Evolutionary conservation across 805 yeast genomes (phyloP).

Genomic region (Candida methanosorbosa): DNA sequence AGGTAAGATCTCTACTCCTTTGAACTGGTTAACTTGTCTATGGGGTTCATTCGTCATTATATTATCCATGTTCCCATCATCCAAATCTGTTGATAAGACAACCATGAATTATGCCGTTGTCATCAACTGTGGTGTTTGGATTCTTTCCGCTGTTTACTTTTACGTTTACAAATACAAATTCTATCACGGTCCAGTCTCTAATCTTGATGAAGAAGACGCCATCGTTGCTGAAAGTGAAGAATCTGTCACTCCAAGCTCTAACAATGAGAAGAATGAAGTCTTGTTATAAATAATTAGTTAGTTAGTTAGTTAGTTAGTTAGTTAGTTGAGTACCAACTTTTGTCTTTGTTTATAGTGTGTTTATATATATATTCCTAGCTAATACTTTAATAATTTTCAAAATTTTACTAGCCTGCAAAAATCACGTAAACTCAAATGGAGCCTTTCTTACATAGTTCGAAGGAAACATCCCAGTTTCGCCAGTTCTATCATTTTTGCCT

Average conservation of each 20-base stretch:
- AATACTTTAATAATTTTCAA: too few species aligned
- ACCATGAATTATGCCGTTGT: conserved; percentile 29
- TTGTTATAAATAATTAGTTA: too few species aligned
- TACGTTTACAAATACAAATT: conserved; percentile 15
- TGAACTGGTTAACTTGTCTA: conserved; percentile 35
- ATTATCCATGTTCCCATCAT: conserved; percentile 51
- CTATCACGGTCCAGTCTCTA: conserved; percentile 20
- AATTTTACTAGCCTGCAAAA: too few species aligned
- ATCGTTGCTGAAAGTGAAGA: conserved; percentile 6
- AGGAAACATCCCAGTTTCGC: conserved; percentile 36
- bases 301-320: too few species aligned
- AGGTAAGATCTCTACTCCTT: conserved; percentile 40
- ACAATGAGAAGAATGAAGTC: too few species aligned
- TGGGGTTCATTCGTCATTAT: conserved; percentile 45
- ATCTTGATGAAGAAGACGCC: conserved; percentile 12
- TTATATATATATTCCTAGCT: neutral
- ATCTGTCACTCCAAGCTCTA: conserved; percentile 6
- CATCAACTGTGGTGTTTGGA: conserved; percentile 23
- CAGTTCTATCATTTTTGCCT: conserved; percentile 29
- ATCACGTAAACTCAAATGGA: too few species aligned
- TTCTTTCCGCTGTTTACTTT: conserved; percentile 14
- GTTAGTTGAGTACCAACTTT: too few species aligned
- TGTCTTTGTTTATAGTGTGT: neutral
- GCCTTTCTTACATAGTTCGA: conserved; percentile 29
- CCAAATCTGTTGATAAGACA: conserved; percentile 23